phyloP scores from a whole-genome alignment of 2,329 filamentous ascomycete genomes.

The Penicillium rolfsii region DNA sequence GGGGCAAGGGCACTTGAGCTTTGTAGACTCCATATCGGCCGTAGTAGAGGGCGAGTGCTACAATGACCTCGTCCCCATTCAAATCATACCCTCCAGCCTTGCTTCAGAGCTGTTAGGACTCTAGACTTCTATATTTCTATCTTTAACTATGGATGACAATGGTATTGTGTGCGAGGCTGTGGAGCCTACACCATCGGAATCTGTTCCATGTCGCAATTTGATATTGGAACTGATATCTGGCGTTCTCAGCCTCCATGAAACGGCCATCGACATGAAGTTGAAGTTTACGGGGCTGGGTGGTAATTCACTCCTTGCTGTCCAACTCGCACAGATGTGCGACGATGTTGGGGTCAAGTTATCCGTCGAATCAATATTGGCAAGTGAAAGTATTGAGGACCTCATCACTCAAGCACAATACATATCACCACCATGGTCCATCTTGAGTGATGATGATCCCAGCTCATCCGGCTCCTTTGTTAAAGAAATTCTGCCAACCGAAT shows the following conservation, averaged over 20 bases:
- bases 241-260: background rate
- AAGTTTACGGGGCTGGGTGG: background rate
- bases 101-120: background rate
- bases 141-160: background rate
- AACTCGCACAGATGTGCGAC: background rate
- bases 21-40: background rate
- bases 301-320: background rate
- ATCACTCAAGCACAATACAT: background rate
- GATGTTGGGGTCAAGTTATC: background rate
- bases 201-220: background rate
- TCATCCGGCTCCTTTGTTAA: background rate
- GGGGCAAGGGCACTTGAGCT: background rate
- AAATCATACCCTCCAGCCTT: background rate
- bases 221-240: background rate
- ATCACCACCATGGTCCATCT: background rate
- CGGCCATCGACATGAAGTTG: background rate
- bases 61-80: background rate
- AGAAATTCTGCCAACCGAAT: background rate
- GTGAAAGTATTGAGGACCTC: background rate
- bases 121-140: background rate
- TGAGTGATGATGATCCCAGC: background rate
- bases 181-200: background rate
- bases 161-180: background rate
- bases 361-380: background rate
- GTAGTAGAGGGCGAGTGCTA: background rate